Evolutionary conservation across 805 yeast species (phyloP), one percentile per base, ranked within the genome.

Genomic region (Pichia paraexigua): DNA sequence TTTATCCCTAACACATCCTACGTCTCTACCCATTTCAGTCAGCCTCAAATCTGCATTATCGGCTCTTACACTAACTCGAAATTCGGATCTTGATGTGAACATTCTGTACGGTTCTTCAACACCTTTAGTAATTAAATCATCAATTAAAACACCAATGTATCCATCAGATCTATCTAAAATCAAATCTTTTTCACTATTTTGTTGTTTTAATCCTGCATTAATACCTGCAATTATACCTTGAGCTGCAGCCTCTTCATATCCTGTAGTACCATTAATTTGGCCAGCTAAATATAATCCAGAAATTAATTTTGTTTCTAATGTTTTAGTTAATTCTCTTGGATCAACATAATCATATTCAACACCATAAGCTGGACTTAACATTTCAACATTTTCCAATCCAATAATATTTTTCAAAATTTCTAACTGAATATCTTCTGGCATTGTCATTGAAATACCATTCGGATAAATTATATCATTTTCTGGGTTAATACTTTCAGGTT

Each of bases 241-340:
- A 0, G 98, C 86, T 2, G 97, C 96, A 0, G 99, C 99, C 65
- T 94, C 99, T 70, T 94, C 99, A 61, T 94, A 94, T 0, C 99
- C 99, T 0, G 99, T 94, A 0, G 99, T 94, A 35, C 99, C 99
- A 63, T 94, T 94, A 42, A 94, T 94, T 66, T 94, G 99, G 1
- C 99, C 99, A 0, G 99, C 99, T 44, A 94, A 71, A 64, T 70
- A 94, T 39, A 94, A 68, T 0, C 97, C 97, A 12, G 75, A 69
- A 2, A 94, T 80, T 4, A 77, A 66, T 60, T 88, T 90, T 0
- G 98, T 88, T 62, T 92, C 96, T 45, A 94, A 68, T 0, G 95
- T 86, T 44, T 74, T 76, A 49, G 75, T 75, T 51, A 94, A 73
- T 62, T 91, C 96, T 56, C 96, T 76, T 2, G 99, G 99, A 62